Evolutionary conservation across 331 rosid genomes (phyloP).

Genomic region (Malus hybrid): DNA sequence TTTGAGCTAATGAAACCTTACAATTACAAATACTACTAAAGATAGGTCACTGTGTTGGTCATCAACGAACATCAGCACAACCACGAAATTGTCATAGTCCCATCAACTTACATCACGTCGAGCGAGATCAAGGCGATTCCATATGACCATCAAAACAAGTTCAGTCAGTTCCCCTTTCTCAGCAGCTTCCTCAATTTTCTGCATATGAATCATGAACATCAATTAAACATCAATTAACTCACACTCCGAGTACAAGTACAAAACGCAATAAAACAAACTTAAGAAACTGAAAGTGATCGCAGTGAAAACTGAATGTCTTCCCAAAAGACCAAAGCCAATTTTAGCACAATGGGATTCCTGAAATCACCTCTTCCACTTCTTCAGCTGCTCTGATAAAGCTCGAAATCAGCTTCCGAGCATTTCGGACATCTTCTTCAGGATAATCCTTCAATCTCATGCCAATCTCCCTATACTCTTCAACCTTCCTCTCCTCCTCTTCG

Average conservation of each 20-base stretch:
- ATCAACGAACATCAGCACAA: background rate
- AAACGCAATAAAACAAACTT: background rate
- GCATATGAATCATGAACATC: conserved; percentile 7
- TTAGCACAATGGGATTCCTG: background rate
- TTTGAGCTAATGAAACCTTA: background rate
- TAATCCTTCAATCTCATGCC: conserved; percentile 73
- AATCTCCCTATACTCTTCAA: conserved; percentile 77
- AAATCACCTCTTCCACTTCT: conserved; percentile 85
- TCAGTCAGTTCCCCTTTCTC: conserved; percentile 90
- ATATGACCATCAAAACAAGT: conserved; percentile 89
- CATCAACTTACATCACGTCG: conserved; percentile 73
- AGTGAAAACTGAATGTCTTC: background rate
- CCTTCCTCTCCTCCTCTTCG: conserved; percentile 73
- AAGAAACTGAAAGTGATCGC: background rate
- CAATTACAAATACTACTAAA: background rate
- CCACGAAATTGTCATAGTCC: background rate
- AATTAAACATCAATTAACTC: background rate
- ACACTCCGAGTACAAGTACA: background rate
- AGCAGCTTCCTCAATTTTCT: conserved; percentile 94
- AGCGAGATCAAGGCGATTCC: conserved; percentile 99
- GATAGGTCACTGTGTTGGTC: background rate
- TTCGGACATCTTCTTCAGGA: conserved; percentile 70
- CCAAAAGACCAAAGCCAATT: background rate
- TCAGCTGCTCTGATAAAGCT: conserved; percentile 74
- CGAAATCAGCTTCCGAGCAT: conserved; percentile 73